A percentile compares a stretch with the other conserved stretches of the same genome.
Evolutionary conservation across 352 stramenopile genomes (phyloP).

Genomic region (Phytophthora podocarpi): DNA sequence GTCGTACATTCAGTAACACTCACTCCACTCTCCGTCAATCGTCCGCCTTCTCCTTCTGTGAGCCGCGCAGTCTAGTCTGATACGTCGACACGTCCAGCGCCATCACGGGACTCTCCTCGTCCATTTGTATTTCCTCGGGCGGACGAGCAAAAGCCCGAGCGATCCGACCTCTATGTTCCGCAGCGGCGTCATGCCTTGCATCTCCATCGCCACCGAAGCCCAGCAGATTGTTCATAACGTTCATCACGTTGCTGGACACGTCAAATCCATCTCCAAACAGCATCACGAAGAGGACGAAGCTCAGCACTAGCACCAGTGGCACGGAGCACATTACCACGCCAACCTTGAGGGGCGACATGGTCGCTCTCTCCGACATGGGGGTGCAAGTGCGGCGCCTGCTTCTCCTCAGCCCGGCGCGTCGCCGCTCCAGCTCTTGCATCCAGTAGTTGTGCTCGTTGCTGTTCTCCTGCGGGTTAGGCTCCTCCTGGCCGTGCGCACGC

Average conservation of each 20-base stretch:
- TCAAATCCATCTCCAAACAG: constrained; percentile 38
- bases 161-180: constrained; percentile 13
- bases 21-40: constrained; percentile 13
- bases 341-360: constrained; percentile 56
- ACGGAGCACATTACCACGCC: constrained; percentile 76
- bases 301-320: constrained; percentile 58
- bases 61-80: constrained; percentile 25
- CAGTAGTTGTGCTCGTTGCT: constrained; percentile 70
- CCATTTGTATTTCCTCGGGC: constrained; percentile 9
- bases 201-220: constrained; percentile 7
- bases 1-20: constrained; percentile 33
- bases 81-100: constrained; percentile 13
- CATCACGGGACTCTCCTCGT: constrained; percentile 29
- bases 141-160: constrained; percentile 15
- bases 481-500: constrained; percentile 28
- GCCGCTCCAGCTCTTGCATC: constrained; percentile 72
- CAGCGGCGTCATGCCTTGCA: constrained; percentile 13
- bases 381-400: constrained; percentile 46
- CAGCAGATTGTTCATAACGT: constrained; percentile 27
- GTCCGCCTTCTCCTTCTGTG: constrained; percentile 14
- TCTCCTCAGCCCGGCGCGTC: constrained; percentile 37
- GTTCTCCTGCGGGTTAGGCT: constrained; percentile 44
- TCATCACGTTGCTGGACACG: constrained; percentile 15
- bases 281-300: constrained; percentile 64
- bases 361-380: constrained; percentile 43